Percentiles rank a stretch among this genome's conserved stretches.
phyloP scores from a whole-genome alignment of 306 rosid species.

The Pueraria montana region DNA sequence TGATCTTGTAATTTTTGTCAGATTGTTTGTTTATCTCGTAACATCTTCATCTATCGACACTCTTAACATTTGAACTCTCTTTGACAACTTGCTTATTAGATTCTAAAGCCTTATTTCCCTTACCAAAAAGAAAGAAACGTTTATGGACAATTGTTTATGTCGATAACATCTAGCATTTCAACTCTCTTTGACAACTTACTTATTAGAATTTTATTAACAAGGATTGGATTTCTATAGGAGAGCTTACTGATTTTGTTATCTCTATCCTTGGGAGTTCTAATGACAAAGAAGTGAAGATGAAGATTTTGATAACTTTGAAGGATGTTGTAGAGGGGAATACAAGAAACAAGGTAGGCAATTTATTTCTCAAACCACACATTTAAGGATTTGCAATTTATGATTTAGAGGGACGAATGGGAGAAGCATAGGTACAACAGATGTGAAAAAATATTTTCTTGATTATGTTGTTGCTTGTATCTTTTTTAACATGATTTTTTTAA shows the following conservation, averaged over 20 bases:
- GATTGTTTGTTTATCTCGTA: too few relatives aligned
- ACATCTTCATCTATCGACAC: too few relatives aligned
- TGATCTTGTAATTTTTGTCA: too few relatives aligned
- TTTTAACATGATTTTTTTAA: background rate
- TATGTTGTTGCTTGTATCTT: conserved; percentile 40
- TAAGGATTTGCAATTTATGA: conserved; percentile 24
- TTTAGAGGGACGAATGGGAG: conserved; percentile 19
- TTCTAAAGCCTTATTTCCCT: too few relatives aligned
- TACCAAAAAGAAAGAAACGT: too few relatives aligned
- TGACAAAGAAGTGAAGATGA: conserved; percentile 66
- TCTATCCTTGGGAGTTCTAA: conserved; percentile 60
- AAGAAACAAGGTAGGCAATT: conserved; percentile 73
- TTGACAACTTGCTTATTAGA: background rate
- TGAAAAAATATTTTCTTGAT: conserved; percentile 23
- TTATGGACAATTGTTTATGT: background rate
- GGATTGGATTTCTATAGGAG: conserved; percentile 84
- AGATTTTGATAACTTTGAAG: conserved; percentile 71
- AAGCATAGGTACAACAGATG: background rate
- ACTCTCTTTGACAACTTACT: too few relatives aligned
- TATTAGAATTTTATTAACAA: conserved; percentile 78
- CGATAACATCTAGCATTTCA: too few relatives aligned
- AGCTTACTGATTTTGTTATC: conserved; percentile 62
- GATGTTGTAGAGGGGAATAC: conserved; percentile 74
- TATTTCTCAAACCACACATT: conserved; percentile 14
- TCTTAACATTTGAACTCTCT: too few relatives aligned